Percentiles rank a stretch among this genome's conserved stretches.
phyloP scores from a whole-genome alignment of 306 rosid species.

The Malus sieversii region DNA sequence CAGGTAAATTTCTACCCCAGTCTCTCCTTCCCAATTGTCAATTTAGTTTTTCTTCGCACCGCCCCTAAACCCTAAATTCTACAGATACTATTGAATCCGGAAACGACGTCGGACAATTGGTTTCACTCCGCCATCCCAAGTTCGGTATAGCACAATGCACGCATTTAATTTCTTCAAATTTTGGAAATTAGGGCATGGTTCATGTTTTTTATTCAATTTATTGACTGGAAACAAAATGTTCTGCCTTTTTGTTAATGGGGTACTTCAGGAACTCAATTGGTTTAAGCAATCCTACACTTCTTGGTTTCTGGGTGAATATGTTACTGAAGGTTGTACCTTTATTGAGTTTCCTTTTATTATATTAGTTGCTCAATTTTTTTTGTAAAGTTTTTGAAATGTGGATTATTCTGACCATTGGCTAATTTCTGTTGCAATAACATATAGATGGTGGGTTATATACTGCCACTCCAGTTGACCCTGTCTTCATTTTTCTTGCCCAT shows the following conservation, averaged over 20 bases:
- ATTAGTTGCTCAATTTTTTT: no score
- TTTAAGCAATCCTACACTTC: conserved; percentile 73
- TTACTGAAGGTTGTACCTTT: conserved; percentile 48
- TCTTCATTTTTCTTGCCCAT: conserved; percentile 72
- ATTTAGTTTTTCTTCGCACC: not conserved
- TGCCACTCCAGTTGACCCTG: conserved; percentile 82
- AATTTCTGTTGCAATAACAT: not conserved
- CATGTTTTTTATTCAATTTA: not conserved
- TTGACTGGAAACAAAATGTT: conserved; percentile 53
- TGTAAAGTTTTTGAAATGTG: no score
- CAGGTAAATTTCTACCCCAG: conserved; percentile 33
- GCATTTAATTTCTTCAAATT: not conserved
- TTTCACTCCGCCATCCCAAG: conserved; percentile 74
- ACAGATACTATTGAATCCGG: conserved; percentile 47
- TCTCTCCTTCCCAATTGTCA: not conserved
- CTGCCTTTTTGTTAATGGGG: conserved; percentile 55
- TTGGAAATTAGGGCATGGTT: not conserved
- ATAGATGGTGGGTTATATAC: conserved; percentile 76
- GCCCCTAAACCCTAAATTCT: not conserved
- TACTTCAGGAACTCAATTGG: conserved; percentile 85
- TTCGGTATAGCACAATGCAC: conserved; percentile 36
- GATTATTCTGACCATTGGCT: not conserved
- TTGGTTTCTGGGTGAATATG: conserved; percentile 90
- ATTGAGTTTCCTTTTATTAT: not conserved
- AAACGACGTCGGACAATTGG: conserved; percentile 43